Evolutionary conservation across 2,329 filamentous ascomycete genomes (phyloP), one percentile per base, ranked within the genome.

Genomic region (Aspergillus cejpii): DNA sequence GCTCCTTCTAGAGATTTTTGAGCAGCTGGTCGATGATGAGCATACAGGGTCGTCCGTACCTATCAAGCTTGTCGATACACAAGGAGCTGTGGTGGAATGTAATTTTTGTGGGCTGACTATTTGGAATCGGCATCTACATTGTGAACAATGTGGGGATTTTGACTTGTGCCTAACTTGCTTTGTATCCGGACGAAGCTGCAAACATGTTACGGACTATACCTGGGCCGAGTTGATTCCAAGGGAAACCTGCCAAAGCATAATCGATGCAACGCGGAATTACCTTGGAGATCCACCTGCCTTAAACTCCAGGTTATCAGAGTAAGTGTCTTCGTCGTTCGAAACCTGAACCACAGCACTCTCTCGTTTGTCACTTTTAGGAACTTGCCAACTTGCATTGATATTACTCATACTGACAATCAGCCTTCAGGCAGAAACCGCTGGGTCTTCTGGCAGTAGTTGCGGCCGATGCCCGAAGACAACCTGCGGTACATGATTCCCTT

Each of bases 61-160:
- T 4, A 53, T 67, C 11, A 57, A 55, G 12, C 46, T 57, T 12
- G 56, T 63, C 2, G 55, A 59, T 36, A 55, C 63, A 14, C 58
- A 59, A 45, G 51, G 56, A 31, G 62, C 57, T 2, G 61, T 60
- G 8, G 60, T 67, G 33, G 61, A 63, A 27, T 66, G 64, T 45
- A 63, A 65, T 41, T 66, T 66, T 46, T 66, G 63, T 48, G 60
- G 57, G 15, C 57, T 62, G 3, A 62, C 62, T n/a, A 65, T 67
- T 31, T 66, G 64, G 64, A 66, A 67, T 40, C 60, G 62, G 15
- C 63, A 67, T 54, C 48, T 67, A 15, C 61, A 61, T n/a, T 67
- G 63, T 39, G 60, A 61, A 14, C 52, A 61, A 37, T 67, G 64
- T 39, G 55, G 58, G 14, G 63, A 66, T 46, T 65, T 67, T 45